Evolutionary conservation across 2,329 filamentous ascomycete species (phyloP).

Genomic region (Aureobasidium sp.): DNA sequence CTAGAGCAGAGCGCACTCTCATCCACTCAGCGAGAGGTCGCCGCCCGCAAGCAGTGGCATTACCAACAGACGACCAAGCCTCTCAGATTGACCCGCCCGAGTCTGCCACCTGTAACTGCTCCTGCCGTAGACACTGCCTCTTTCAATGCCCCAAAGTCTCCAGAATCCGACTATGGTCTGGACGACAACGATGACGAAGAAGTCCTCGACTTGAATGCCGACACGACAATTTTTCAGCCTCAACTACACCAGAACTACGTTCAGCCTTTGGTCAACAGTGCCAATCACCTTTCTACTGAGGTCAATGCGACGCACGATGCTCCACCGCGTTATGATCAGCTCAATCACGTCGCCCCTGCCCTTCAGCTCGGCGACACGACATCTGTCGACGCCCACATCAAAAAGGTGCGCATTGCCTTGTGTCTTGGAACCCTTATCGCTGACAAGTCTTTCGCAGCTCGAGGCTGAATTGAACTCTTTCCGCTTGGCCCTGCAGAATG

Average conservation of each 20-base stretch:
- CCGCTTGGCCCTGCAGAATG: constrained; percentile 35
- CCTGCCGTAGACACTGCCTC: not conserved
- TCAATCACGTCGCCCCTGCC: not conserved
- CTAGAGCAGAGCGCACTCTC: constrained; percentile 39
- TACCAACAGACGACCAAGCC: not conserved
- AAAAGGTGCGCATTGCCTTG: not conserved
- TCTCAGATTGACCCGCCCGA: not conserved
- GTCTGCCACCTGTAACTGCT: not conserved
- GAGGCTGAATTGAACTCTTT: constrained; percentile 38
- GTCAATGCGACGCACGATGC: not conserved
- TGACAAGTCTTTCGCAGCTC: constrained; percentile 27
- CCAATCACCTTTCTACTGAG: not conserved
- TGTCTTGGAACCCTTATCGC: not conserved
- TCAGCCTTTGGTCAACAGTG: not conserved
- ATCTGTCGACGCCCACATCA: not conserved
- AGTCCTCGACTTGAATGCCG: constrained; percentile 40
- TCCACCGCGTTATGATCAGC: not conserved
- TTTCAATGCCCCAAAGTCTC: constrained; percentile 21
- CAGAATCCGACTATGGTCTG: constrained; percentile 37
- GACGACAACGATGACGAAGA: constrained; percentile 34
- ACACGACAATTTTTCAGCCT: constrained; percentile 25
- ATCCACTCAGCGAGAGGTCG: constrained; percentile 32
- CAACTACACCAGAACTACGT: not conserved
- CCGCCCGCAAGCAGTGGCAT: constrained; percentile 1
- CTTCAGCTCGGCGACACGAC: not conserved